Conservation (phyloP, 2,329 filamentous ascomycete genomes). For the Ceratocystis eucalypticola region DNA sequence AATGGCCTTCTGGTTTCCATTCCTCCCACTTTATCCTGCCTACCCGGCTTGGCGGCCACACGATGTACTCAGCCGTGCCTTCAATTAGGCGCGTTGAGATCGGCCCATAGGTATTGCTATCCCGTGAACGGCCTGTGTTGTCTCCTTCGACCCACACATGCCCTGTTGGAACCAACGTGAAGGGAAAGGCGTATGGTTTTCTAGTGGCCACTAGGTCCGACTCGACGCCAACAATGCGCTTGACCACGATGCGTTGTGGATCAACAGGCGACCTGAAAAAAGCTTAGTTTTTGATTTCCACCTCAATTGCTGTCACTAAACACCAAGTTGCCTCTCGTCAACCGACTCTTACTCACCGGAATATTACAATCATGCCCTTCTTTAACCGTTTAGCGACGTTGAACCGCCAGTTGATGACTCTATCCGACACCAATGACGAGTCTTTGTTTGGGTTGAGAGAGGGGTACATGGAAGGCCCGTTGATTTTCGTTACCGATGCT, state of each 20-base stretch:
- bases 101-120: conserved; percentile 86
- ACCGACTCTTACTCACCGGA: conserved; percentile 37
- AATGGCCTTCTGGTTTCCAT: background rate
- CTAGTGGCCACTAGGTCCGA: conserved; percentile 41
- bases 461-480: conserved; percentile 61
- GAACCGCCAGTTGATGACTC: conserved; percentile 47
- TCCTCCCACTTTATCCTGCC: conserved; percentile 32
- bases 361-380: conserved; percentile 62
- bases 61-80: conserved; percentile 57
- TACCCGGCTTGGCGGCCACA: conserved; percentile 53
- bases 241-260: conserved; percentile 58
- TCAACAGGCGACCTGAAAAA: conserved; percentile 52
- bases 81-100: conserved; percentile 62
- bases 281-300: background rate
- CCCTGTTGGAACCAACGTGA: conserved; percentile 56
- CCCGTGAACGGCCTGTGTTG: conserved; percentile 35
- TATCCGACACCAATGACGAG: conserved; percentile 39
- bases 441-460: conserved; percentile 56
- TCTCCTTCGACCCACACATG: conserved; percentile 97
- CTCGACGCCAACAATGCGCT: conserved; percentile 68
- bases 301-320: too few species aligned
- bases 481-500: conserved; percentile 43
- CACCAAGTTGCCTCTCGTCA: background rate
- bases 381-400: conserved; percentile 44
- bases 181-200: conserved; percentile 17